Conservation (phyloP, 108 stramenopile species). For the Asterionellopsis glacialis region DNA sequence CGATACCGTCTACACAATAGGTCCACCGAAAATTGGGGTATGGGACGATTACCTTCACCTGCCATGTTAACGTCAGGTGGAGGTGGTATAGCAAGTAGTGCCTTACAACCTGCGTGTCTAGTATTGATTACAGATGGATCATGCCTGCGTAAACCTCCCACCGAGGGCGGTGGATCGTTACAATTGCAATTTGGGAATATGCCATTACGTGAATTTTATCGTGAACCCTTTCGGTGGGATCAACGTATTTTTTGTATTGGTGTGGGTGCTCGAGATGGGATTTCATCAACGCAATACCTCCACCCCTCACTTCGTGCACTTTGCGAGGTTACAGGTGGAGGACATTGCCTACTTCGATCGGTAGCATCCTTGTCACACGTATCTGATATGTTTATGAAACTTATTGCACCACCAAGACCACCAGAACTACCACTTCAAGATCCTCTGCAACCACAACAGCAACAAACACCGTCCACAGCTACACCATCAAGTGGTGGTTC, state of each 20-base stretch:
- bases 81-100: conserved; percentile 29
- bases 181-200: conserved; percentile 62
- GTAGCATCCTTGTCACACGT: conserved; percentile 30
- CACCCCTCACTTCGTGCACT: conserved; percentile 66
- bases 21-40: conserved; percentile 70
- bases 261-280: conserved; percentile 33
- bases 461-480: conserved; percentile 8
- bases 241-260: conserved; percentile 75
- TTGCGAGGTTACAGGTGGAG: conserved; percentile 83
- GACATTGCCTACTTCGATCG: conserved; percentile 44
- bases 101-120: conserved; percentile 77
- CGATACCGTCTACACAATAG: conserved; percentile 63
- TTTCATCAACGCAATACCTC: conserved; percentile 37
- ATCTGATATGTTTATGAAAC: conserved; percentile 29
- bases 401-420: conserved; percentile 49
- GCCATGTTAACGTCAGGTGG: conserved; percentile 29
- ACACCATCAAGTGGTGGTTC: conserved; percentile 20
- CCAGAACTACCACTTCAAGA: conserved; percentile 33
- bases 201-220: conserved; percentile 71
- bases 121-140: conserved; percentile 75
- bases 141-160: conserved; percentile 51
- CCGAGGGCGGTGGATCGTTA: conserved; percentile 63
- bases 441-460: conserved; percentile 24
- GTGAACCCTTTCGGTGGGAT: conserved; percentile 84
- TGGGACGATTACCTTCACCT: conserved; percentile 71